These are phyloP conservation scores for Myxozyma geophila DNA, from an alignment of 805 yeast genomes.

Conservation along the genomic window DNA sequence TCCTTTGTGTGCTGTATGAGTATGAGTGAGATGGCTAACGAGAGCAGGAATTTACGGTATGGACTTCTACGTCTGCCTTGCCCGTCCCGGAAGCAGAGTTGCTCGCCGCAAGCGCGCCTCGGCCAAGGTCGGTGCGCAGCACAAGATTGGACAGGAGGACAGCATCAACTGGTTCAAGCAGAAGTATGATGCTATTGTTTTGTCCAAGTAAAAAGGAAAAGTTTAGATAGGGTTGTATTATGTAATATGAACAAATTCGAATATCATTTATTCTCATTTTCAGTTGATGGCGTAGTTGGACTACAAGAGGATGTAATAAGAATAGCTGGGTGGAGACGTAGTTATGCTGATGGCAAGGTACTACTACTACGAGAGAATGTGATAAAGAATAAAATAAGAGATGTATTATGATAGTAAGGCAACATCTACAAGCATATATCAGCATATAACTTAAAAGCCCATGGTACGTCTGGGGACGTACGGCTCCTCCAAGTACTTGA, in stretches of 20 bases:
- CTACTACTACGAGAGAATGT: no score
- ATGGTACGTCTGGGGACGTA: not conserved
- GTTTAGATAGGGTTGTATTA: not conserved
- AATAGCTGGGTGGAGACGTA: no score
- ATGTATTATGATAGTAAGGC: no score
- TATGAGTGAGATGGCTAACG: not conserved
- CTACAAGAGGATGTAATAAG: no score
- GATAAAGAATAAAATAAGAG: no score
- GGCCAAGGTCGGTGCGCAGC: constrained; percentile 86
- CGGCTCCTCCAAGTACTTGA: not conserved
- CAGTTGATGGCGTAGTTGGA: no score
- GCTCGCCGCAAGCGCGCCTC: constrained; percentile 92
- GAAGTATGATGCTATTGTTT: constrained; percentile 98
- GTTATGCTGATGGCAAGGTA: no score
- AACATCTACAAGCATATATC: no score
- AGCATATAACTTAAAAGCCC: no score
- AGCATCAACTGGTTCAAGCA: constrained; percentile 98
- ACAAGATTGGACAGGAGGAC: constrained; percentile 91
- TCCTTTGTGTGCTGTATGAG: no score
- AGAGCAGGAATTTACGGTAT: constrained; percentile 93
- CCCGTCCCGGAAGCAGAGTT: constrained; percentile 99
- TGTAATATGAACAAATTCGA: not conserved
- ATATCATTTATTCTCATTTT: no score
- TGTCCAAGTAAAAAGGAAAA: constrained; percentile 40
- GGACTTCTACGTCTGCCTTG: constrained; percentile 99